These are phyloP conservation scores for Metarhizium album DNA, from an alignment of 2,329 filamentous ascomycete species.

Conservation along the genomic window DNA sequence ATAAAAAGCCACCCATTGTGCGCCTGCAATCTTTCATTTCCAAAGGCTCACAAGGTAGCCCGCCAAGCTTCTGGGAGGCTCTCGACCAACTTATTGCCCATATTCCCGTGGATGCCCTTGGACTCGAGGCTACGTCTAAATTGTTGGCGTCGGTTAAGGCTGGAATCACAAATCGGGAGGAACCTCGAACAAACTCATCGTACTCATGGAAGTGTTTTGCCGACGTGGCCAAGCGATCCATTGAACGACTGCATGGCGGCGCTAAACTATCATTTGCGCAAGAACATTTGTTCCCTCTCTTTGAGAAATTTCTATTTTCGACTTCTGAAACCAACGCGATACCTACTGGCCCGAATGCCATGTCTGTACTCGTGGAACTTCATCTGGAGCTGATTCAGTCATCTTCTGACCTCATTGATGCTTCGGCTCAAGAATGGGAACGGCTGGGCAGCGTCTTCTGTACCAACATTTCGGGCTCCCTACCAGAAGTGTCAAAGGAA, in stretches of 20 bases:
- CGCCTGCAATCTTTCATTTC: conserved; percentile 63
- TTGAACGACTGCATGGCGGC: conserved; percentile 32
- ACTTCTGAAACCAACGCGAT: conserved; percentile 25
- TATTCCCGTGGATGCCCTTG: conserved; percentile 37
- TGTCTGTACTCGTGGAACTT: conserved; percentile 33
- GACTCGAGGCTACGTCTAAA: conserved; percentile 40
- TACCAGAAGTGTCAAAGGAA: conserved; percentile 73
- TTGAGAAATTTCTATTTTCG: conserved; percentile 42
- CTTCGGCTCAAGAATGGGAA: conserved; percentile 50
- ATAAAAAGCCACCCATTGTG: conserved; percentile 42
- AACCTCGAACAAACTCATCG: conserved; percentile 56
- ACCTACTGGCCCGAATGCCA: conserved; percentile 22
- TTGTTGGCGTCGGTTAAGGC: conserved; percentile 58
- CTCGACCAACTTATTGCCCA: conserved; percentile 52
- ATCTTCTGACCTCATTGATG: conserved; percentile 30
- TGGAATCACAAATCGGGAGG: conserved; percentile 65
- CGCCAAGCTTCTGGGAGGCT: conserved; percentile 61
- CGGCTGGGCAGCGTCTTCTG: conserved; percentile 51
- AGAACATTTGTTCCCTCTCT: conserved; percentile 42
- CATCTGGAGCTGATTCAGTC: conserved; percentile 33
- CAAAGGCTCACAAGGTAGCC: conserved; percentile 73
- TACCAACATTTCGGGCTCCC: conserved; percentile 58
- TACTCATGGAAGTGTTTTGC: conserved; percentile 70
- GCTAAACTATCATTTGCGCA: conserved; percentile 36
- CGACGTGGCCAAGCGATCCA: conserved; percentile 45